These are phyloP conservation scores for Diaporthe sp. DNA, from an alignment of 2,329 filamentous ascomycete genomes.

Conservation along the genomic window DNA sequence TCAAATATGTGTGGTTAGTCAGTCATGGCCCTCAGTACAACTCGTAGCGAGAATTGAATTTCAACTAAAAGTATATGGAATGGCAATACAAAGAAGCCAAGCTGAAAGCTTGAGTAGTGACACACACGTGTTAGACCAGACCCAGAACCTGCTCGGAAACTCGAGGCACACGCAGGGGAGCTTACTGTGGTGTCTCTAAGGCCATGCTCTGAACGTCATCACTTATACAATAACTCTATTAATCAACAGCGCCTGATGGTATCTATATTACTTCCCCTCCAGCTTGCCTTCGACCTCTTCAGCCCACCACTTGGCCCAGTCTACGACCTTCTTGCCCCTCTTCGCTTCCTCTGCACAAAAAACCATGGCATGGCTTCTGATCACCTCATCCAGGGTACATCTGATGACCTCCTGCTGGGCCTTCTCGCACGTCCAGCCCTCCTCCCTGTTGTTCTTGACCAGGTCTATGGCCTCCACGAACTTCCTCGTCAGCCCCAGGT, in stretches of 20 bases:
- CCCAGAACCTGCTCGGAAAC: too few species aligned
- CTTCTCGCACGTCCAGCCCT: slow-evolving; percentile 73
- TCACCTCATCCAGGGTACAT: slow-evolving; percentile 86
- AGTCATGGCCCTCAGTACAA: background rate
- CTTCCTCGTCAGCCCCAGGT: slow-evolving; percentile 83
- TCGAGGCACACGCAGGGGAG: background rate
- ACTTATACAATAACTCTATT: background rate
- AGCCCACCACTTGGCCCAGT: slow-evolving; percentile 84
- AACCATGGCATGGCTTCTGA: slow-evolving; percentile 92
- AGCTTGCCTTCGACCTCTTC: slow-evolving; percentile 59
- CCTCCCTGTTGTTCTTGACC: slow-evolving; percentile 81
- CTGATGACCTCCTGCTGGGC: slow-evolving; percentile 85
- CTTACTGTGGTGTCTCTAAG: background rate
- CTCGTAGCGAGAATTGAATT: background rate
- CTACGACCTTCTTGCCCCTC: slow-evolving; percentile 75
- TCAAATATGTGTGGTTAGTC: background rate
- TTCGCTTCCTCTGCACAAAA: slow-evolving; percentile 95
- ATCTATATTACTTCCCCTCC: slow-evolving; percentile 18
- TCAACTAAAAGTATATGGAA: background rate
- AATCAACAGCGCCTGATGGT: background rate
- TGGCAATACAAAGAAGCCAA: background rate
- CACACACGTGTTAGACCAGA: background rate
- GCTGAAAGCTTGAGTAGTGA: background rate
- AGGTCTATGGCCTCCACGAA: slow-evolving; percentile 87
- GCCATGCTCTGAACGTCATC: too few species aligned